Evolutionary conservation across 2,329 filamentous ascomycete species (phyloP), one percentile per base, ranked within the genome.

Genomic region (Aspergillus bombycis): DNA sequence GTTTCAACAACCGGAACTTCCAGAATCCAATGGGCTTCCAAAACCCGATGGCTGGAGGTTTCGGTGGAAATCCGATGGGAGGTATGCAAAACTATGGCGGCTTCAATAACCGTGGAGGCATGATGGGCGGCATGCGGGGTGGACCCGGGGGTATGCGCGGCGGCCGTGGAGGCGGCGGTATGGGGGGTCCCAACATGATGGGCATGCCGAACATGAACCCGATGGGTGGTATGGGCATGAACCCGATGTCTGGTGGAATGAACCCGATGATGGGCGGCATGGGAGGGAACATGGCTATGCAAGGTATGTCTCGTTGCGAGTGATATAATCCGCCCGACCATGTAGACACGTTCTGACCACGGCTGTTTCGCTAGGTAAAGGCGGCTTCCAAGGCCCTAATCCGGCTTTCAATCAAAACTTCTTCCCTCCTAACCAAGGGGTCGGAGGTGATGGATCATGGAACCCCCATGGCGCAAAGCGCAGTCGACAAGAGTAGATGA

Each of bases 391-490:
- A 79, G 87, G 84, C 64, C 88, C 89, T 81, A 87, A 87, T 72
- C 84, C 85, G 60, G 87, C 89, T 72, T 94, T 93, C 79, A 91
- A 90, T 73, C 87, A 89, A 43, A 87, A 84, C 62, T 93, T 93
- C 80, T 94, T 93, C 76, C 82, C 83, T 55, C 82, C 82, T 61
- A 80, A 80, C 57, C 79, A 79, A 62, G 79, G 75, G 46, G 78
- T 78, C 36, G 80, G 81, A 50, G 83, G 48, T n/a, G 48, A 88
- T 62, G 89, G 89, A 61, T 88, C 88, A 78, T 91, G 91, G 83
- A 94, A 94, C 72, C 92, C 92, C 7, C 92, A 94, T 70, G 91
- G 91, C 34, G 88, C 89, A 4, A 95, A 95, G 81, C 85, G 92
- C 68, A 89, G 91, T 68, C 86, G 92, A 66, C 91, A 91, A 65